These are phyloP conservation scores for Coemansia sp. DNA, from an alignment of 192 early-diverging fungal species.

Conservation along the genomic window DNA sequence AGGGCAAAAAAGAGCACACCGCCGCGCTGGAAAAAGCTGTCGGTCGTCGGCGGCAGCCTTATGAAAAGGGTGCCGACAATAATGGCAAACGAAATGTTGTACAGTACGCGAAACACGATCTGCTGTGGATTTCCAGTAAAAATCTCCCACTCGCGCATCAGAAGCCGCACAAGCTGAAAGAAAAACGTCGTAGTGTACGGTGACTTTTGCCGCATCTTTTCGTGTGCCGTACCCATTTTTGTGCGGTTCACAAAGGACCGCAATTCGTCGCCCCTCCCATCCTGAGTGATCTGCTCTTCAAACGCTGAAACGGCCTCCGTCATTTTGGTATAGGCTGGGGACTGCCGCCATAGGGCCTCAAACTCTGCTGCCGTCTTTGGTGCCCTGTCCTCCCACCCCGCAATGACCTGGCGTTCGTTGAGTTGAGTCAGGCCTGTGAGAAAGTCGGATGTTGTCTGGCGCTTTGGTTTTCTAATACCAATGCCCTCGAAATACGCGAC, in stretches of 20 bases:
- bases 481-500: conserved; percentile 62
- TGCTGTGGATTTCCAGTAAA: conserved; percentile 53
- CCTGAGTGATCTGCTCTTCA: conserved; percentile 16
- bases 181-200: conserved; percentile 66
- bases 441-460: conserved; percentile 71
- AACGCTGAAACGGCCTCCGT: conserved; percentile 50
- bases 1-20: conserved; percentile 56
- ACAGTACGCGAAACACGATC: conserved; percentile 58
- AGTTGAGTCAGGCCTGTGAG: conserved; percentile 68
- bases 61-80: conserved; percentile 73
- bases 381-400: conserved; percentile 57
- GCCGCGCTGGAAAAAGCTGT: conserved; percentile 62
- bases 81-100: conserved; percentile 62
- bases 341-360: conserved; percentile 58
- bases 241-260: conserved; percentile 54
- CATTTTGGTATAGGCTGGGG: conserved; percentile 28
- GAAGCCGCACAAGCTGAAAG: conserved; percentile 59
- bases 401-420: conserved; percentile 54
- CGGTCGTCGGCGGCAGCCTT: conserved; percentile 52
- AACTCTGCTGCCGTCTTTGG: conserved; percentile 65
- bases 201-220: conserved; percentile 50
- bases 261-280: conserved; percentile 24
- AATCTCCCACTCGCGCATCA: conserved; percentile 65
- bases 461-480: conserved; percentile 60
- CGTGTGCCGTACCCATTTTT: conserved; percentile 56